phyloP scores from a whole-genome alignment of 176 grass and related monocot genomes.

The Ampelocalamus luodianensis region DNA sequence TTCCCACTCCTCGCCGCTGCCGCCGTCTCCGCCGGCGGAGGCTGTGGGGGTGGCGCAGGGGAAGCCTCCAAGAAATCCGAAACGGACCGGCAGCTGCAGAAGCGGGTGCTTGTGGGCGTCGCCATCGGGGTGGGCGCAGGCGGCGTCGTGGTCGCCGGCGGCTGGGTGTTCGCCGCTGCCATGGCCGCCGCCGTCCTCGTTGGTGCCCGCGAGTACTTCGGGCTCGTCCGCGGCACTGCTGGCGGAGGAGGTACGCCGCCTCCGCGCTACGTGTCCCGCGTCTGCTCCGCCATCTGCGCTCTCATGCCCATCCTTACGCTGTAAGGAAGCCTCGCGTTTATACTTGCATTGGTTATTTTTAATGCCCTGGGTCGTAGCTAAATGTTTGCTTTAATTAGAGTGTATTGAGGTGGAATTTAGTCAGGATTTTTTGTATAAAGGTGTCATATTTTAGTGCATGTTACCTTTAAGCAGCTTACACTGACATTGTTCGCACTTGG shows the following conservation, averaged over 20 bases:
- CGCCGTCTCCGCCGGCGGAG: neutral
- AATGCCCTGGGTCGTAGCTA: neutral
- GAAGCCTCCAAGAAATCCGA: slow-evolving; percentile 29
- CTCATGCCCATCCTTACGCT: slow-evolving; percentile 79
- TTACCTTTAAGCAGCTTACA: neutral
- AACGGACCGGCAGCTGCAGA: slow-evolving; percentile 55
- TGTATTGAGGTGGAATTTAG: slow-evolving; percentile 18
- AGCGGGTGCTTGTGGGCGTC: slow-evolving; percentile 73
- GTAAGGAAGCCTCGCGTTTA: slow-evolving; percentile 53
- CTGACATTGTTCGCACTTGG: neutral
- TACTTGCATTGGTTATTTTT: slow-evolving; percentile 14
- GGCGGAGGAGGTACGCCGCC: slow-evolving; percentile 53
- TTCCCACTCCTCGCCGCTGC: slow-evolving; percentile 43
- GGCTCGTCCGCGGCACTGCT: slow-evolving; percentile 68
- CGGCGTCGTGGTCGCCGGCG: slow-evolving; percentile 72
- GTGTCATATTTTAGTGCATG: neutral
- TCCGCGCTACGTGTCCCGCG: slow-evolving; percentile 79
- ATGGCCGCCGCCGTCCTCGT: slow-evolving; percentile 56
- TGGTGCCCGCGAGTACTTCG: slow-evolving; percentile 80
- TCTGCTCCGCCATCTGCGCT: slow-evolving; percentile 76
- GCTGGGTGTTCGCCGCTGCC: slow-evolving; percentile 72
- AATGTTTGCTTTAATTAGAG: neutral
- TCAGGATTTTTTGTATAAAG: neutral
- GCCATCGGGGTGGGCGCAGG: slow-evolving; percentile 83
- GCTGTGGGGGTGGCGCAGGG: neutral